Percentiles rank a stretch among this genome's conserved stretches.
These are phyloP conservation scores for Leishmania gerbilli DNA, from an alignment of 208 protist genomes.

Conservation along the genomic window DNA sequence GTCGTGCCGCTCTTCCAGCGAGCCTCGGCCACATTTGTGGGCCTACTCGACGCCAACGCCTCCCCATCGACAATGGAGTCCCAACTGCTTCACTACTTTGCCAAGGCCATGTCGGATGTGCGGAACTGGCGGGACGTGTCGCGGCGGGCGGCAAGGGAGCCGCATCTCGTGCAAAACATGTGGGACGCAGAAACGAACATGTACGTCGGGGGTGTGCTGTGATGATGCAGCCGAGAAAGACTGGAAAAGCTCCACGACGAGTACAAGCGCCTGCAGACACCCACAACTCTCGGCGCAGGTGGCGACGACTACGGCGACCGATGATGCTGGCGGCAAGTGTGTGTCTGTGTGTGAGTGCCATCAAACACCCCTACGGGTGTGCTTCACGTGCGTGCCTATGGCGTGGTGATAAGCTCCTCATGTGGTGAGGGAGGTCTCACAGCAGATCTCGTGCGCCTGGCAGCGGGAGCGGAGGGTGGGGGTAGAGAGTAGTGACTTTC, in stretches of 20 bases:
- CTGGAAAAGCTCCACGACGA: neutral
- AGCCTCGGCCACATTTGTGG: conserved; percentile 33
- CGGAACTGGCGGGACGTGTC: conserved; percentile 21
- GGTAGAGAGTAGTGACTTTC: neutral
- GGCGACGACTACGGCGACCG: neutral
- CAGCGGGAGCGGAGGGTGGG: neutral
- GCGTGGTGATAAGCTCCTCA: neutral
- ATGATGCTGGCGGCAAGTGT: neutral
- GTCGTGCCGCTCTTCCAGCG: conserved; percentile 60
- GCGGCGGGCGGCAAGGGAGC: neutral
- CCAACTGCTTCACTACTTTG: conserved; percentile 21
- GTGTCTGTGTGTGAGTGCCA: neutral
- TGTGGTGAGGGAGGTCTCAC: neutral
- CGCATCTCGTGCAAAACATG: conserved; percentile 35
- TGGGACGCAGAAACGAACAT: conserved; percentile 63
- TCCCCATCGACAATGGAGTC: conserved; percentile 20
- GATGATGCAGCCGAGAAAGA: neutral
- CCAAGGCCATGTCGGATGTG: conserved; percentile 7
- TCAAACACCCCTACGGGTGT: neutral
- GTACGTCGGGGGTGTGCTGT: conserved; percentile 58
- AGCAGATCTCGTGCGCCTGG: neutral
- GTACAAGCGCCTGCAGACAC: neutral
- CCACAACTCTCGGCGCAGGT: neutral
- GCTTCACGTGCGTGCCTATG: neutral
- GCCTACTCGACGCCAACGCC: conserved; percentile 39